A percentile compares a stretch with the other conserved stretches of the same genome.
These are phyloP conservation scores for Phytopythium delawarense DNA, from an alignment of 352 stramenopile species.

Conservation along the genomic window DNA sequence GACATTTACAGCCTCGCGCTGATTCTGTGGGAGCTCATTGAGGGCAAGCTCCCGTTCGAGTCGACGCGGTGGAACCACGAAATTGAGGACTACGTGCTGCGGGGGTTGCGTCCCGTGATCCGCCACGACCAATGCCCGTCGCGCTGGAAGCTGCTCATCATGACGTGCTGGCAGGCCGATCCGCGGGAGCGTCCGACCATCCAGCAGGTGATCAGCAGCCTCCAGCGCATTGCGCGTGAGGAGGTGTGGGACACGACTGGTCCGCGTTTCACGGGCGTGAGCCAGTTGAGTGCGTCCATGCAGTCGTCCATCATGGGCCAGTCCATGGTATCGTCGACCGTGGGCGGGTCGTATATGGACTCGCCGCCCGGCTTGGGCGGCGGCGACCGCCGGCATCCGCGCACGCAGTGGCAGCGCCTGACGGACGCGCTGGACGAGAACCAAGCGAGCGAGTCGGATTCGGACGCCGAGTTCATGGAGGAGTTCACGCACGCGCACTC, in stretches of 20 bases:
- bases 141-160: conserved; percentile 75
- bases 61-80: conserved; percentile 83
- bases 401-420: conserved; percentile 16
- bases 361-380: conserved; percentile 32
- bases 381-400: conserved; percentile 5
- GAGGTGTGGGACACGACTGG: conserved; percentile 66
- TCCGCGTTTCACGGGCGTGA: conserved; percentile 54
- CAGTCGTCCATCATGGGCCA: conserved; percentile 38
- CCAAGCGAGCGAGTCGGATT: conserved; percentile 37
- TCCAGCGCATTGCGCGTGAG: conserved; percentile 77
- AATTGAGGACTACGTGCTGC: conserved; percentile 79
- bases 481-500: conserved; percentile 43
- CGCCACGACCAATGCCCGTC: conserved; percentile 61
- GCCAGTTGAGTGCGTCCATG: conserved; percentile 40
- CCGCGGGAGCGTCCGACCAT: conserved; percentile 80
- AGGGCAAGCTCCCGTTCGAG: conserved; percentile 78
- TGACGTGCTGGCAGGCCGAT: conserved; percentile 83
- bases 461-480: conserved; percentile 33
- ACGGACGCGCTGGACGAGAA: conserved; percentile 43
- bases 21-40: conserved; percentile 87
- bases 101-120: conserved; percentile 63
- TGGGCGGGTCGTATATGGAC: conserved; percentile 32
- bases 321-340: conserved; percentile 33
- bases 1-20: conserved; percentile 88
- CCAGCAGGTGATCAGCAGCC: conserved; percentile 77